Percentiles rank a stretch among this genome's conserved stretches.
Conservation (phyloP, 163 green algal genomes). For the Chlamydomonas reinhardtii region DNA sequence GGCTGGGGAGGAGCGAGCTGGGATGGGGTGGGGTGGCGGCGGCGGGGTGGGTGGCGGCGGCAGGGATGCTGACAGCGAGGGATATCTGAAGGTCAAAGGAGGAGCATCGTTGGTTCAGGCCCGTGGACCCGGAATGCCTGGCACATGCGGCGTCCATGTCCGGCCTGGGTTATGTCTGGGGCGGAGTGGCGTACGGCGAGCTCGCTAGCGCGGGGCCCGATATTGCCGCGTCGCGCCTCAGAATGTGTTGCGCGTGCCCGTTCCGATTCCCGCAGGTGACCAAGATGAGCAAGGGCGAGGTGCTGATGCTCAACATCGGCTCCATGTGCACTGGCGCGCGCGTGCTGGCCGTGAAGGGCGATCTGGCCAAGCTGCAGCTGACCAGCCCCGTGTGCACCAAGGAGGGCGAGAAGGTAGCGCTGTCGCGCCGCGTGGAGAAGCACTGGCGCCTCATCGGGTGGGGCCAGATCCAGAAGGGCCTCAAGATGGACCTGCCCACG, state of each 20-base stretch:
- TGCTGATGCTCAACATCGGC: slow-evolving; percentile 99
- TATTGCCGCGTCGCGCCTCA: no score
- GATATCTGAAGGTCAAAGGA: no score
- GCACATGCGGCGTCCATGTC: no score
- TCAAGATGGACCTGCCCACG: slow-evolving; percentile 73
- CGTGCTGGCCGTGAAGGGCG: slow-evolving; percentile 95
- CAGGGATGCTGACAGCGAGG: no score
- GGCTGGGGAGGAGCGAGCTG: background rate
- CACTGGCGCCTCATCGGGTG: slow-evolving; percentile 98
- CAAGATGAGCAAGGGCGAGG: slow-evolving; percentile 98
- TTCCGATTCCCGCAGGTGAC: slow-evolving; percentile 63
- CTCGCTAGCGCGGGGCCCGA: no score
- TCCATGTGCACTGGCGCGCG: slow-evolving; percentile 98
- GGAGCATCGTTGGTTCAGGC: no score
- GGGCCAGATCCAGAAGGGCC: slow-evolving; percentile 96
- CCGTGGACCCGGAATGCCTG: no score
- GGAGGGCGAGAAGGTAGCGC: slow-evolving; percentile 96
- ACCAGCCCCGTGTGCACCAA: slow-evolving; percentile 99
- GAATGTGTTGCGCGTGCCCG: no score
- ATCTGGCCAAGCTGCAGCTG: slow-evolving; percentile 99
- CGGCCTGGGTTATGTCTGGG: no score
- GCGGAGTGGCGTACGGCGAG: no score
- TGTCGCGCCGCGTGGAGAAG: slow-evolving; percentile 95
- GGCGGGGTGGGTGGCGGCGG: background rate
- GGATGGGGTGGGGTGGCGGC: background rate